Evolutionary conservation across 2,329 filamentous ascomycete genomes (phyloP), one percentile per base, ranked within the genome.

Genomic region (Cordyceps pruinosa): DNA sequence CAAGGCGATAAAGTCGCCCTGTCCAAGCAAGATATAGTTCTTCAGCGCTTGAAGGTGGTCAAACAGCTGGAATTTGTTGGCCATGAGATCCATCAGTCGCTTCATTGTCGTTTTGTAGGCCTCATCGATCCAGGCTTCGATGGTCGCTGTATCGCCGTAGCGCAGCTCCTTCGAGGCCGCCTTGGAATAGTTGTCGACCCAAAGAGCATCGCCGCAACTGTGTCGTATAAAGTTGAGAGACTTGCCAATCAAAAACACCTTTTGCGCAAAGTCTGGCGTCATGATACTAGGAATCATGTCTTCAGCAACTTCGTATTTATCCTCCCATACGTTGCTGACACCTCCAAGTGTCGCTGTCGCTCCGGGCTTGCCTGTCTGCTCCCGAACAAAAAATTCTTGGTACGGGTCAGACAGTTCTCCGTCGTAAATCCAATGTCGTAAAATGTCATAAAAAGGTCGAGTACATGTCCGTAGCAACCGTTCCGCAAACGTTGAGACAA

Each of bases 51-150:
- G 84, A 1, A 99, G 79, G 69, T 99, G 95, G 56, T 95, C 88
- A 66, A 97, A 96, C 0, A 99, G 78, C 63, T 93, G 90, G 73
- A 99, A 99, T 66, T 97, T 97, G 64, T 87, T 86, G 53, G 88
- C 89, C 93, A 99, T 97, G 56, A 99, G 82, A 67, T 92, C 82
- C 65, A 96, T 95, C 28, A 97, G 79, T 15, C 93, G 88, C 57
- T 90, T 90, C 93, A 99, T 99, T 6, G 95, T 97, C 0, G 90
- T 94, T 72, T 96, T 96, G 76, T 99, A 96, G 2, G 95, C 94
- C 65, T 97, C 90, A 64, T 97, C 94, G 64, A 99, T 99, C 72
- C 90, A 97, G 1, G 85, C 84, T 69, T 96, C 92, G 1, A 99
- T 80, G 1, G 88, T 95, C 0, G 90, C 90, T 8, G 92, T 97